Evolutionary conservation across 169 alveolate species (phyloP).

Genomic region (Cyclospora cayetanensis): DNA sequence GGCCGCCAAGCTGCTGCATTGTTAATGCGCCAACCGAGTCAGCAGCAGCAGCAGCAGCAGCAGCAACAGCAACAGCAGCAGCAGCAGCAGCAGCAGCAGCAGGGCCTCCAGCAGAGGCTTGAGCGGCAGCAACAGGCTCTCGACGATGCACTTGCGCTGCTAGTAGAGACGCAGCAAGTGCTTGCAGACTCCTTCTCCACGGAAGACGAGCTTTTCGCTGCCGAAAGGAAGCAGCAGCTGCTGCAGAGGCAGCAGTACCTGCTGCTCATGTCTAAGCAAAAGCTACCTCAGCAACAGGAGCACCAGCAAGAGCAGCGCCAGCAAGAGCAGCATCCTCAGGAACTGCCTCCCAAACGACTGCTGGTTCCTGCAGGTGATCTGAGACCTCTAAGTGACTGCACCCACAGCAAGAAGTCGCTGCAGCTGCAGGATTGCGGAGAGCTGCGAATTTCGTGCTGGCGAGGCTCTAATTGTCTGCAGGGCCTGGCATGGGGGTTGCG

Average conservation of each 20-base stretch:
- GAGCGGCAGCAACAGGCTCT: slow-evolving; percentile 29
- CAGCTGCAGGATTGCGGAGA: no score
- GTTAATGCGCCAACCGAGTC: background rate
- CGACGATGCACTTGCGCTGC: slow-evolving; percentile 28
- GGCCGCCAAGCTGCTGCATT: background rate
- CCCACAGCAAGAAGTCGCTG: no score
- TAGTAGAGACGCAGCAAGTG: background rate
- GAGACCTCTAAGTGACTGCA: no score
- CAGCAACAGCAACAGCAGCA: background rate
- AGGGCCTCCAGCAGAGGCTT: background rate
- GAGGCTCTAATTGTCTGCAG: no score
- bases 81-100: slow-evolving; percentile 18
- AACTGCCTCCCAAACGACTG: background rate
- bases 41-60: slow-evolving; percentile 9
- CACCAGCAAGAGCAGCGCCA: background rate
- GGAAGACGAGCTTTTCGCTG: background rate
- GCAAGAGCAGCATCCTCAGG: background rate
- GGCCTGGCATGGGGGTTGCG: no score
- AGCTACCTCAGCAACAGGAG: background rate
- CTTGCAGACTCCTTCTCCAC: background rate
- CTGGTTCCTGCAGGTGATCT: no score
- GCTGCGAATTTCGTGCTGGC: no score
- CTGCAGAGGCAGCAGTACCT: background rate
- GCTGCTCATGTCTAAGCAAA: background rate
- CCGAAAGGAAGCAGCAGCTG: slow-evolving; percentile 29